A percentile compares a stretch with the other conserved stretches of the same genome.
Conservation (phyloP, 1,139 yeast genomes). For the Waltiozyma sp. region DNA sequence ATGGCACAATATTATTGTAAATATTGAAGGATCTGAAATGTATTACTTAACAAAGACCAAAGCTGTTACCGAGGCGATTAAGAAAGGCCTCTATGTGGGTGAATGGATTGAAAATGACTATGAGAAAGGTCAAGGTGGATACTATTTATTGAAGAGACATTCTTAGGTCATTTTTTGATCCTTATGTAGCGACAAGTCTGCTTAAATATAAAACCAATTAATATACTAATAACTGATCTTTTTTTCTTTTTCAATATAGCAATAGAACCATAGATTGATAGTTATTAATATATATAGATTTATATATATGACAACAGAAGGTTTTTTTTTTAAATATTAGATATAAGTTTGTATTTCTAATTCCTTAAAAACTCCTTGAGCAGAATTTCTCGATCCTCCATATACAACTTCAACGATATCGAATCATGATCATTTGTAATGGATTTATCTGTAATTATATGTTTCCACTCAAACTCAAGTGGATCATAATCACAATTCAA, state of each 20-base stretch:
- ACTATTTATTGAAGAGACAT: conserved; percentile 12
- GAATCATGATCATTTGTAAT: neutral
- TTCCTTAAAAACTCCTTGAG: no score
- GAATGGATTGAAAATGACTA: conserved; percentile 21
- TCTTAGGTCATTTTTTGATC: no score
- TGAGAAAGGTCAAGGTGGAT: conserved; percentile 23
- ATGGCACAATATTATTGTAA: conserved; percentile 50
- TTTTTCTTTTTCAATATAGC: no score
- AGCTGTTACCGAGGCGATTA: conserved; percentile 24
- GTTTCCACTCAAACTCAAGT: neutral
- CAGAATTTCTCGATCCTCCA: neutral
- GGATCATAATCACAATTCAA: neutral
- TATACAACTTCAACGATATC: neutral
- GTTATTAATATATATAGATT: no score
- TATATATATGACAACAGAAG: no score
- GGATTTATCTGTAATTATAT: no score
- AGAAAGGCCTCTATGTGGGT: conserved; percentile 22
- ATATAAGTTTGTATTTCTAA: no score
- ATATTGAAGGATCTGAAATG: conserved; percentile 23
- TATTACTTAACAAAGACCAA: conserved; percentile 25
- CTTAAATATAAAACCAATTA: no score
- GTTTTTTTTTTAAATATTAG: no score
- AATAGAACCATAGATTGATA: no score
- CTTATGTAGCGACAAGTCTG: no score
- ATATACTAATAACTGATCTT: no score